Evolutionary conservation across 768 basidiomycete species (phyloP).

Genomic region (Lentinula lateritia): DNA sequence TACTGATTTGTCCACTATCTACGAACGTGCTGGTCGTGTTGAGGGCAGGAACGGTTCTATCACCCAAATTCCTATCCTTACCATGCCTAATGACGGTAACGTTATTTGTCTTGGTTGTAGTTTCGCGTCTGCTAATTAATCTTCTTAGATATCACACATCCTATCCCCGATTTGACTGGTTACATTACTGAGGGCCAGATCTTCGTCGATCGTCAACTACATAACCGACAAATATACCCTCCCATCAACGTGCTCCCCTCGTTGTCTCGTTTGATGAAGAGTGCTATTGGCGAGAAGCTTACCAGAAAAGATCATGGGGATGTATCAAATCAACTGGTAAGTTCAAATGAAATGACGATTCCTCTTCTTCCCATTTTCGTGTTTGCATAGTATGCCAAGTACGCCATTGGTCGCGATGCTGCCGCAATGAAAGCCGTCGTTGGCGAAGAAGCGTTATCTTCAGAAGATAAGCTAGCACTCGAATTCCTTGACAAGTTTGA

Average conservation of each 20-base stretch:
- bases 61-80: constrained; percentile 98
- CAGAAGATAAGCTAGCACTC: constrained; percentile 93
- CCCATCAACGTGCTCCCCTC: constrained; percentile 99
- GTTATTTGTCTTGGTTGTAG: constrained; percentile 12
- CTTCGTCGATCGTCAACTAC: constrained; percentile 93
- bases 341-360: constrained; percentile 21
- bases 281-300: constrained; percentile 95
- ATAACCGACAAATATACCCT: constrained; percentile 97
- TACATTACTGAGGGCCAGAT: constrained; percentile 99
- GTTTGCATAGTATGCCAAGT: constrained; percentile 83
- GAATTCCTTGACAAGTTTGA: constrained; percentile 99
- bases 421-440: constrained; percentile 99
- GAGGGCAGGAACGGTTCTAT: constrained; percentile 97
- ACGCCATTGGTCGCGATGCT: constrained; percentile 95
- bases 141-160: constrained; percentile 93
- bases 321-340: constrained; percentile 95
- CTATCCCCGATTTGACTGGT: constrained; percentile 98
- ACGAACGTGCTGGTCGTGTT: constrained; percentile 98
- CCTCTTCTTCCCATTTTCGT: constrained; percentile 6
- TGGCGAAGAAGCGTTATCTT: constrained; percentile 93
- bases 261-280: constrained; percentile 99
- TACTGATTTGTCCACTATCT: constrained; percentile 98
- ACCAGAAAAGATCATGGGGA: constrained; percentile 99
- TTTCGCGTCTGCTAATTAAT: constrained; percentile 9
- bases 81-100: constrained; percentile 99